Evolutionary conservation across 2,329 filamentous ascomycete genomes (phyloP).

Genomic region (Fusarium nisikadoi): DNA sequence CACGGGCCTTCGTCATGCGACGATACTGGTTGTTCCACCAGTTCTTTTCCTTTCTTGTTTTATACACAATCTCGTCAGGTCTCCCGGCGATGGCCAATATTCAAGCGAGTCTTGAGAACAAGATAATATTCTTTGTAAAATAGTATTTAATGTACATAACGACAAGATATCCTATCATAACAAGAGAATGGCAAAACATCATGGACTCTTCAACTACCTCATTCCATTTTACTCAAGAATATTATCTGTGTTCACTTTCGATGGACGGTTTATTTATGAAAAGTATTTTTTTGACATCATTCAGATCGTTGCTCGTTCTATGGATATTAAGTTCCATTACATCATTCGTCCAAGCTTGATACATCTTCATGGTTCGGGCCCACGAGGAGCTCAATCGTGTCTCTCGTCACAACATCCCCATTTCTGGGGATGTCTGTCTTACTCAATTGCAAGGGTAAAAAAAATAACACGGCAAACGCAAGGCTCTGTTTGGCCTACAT

Average conservation of each 20-base stretch:
- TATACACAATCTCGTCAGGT: background rate
- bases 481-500: conserved; percentile 43
- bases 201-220: background rate
- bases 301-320: conserved; percentile 44
- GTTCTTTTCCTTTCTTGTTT: conserved; percentile 1
- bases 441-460: conserved; percentile 27
- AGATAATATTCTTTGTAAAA: conserved; percentile 36
- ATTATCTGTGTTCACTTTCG: background rate
- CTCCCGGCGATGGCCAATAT: conserved; percentile 19
- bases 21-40: conserved; percentile 30
- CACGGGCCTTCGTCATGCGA: conserved; percentile 34
- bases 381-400: conserved; percentile 28
- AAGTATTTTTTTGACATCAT: conserved; percentile 24
- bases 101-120: conserved; percentile 10
- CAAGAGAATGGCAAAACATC: conserved; percentile 1
- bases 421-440: conserved; percentile 2
- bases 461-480: conserved; percentile 37
- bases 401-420: conserved; percentile 27
- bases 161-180: conserved; percentile 1
- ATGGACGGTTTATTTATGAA: background rate
- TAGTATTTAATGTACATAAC: conserved; percentile 32
- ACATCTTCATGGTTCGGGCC: conserved; percentile 1
- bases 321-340: conserved; percentile 37
- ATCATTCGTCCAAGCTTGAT: conserved; percentile 21
- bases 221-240: background rate